A percentile compares a stretch with the other conserved stretches of the same genome.
phyloP scores from a whole-genome alignment of 805 yeast genomes.

The Hanseniaspora guilliermondii region DNA sequence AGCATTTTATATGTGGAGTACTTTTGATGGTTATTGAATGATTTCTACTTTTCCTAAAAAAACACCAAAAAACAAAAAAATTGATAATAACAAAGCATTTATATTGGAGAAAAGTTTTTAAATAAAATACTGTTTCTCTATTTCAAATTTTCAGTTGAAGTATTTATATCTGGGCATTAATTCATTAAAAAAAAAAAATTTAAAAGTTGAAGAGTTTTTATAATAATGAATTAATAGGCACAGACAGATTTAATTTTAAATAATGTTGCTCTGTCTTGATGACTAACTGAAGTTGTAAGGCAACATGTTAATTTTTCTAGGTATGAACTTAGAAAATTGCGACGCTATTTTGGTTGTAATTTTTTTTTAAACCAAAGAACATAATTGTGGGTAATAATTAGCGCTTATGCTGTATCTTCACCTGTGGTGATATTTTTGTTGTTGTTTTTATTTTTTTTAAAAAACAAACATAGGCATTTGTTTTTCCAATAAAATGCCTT shows the following conservation, averaged over 20 bases:
- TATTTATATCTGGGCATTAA: too few relatives aligned
- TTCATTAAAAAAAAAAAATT: too few relatives aligned
- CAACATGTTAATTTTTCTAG: neutral
- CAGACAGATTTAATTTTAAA: neutral
- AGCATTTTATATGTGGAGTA: neutral
- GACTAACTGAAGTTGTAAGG: neutral
- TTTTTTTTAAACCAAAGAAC: too few relatives aligned
- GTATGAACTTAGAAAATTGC: neutral
- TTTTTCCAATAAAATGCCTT: too few relatives aligned
- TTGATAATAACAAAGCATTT: too few relatives aligned
- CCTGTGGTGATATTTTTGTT: neutral
- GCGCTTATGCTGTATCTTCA: neutral
- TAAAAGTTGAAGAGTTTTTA: neutral
- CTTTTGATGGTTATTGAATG: neutral
- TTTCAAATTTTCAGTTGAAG: too few relatives aligned
- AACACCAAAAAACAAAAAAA: too few relatives aligned
- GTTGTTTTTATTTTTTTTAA: too few relatives aligned
- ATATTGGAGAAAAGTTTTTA: neutral
- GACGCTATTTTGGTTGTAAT: neutral
- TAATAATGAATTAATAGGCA: neutral
- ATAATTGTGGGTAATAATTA: too few relatives aligned
- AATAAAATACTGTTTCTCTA: too few relatives aligned
- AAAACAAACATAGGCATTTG: too few relatives aligned
- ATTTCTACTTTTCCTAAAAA: neutral
- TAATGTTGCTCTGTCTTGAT: neutral